Base-by-base conservation (phyloP, 306 rosid genomes). In the Ziziphus jujuba region DNA sequence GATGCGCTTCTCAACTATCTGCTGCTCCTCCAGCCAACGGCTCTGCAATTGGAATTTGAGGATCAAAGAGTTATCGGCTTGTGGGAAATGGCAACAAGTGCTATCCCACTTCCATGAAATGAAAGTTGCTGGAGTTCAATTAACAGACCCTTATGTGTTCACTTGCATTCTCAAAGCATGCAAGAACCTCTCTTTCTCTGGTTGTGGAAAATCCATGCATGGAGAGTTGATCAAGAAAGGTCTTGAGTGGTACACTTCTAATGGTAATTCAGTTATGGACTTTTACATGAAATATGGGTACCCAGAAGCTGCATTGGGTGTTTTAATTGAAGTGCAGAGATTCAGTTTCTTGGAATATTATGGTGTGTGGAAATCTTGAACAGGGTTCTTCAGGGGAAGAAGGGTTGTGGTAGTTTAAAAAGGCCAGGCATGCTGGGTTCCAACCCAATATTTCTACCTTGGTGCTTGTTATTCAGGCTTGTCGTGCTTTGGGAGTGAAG, bases 381-480 rank as follows among this genome's bases (percentile, higher is more conserved):
- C 59, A 60, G 56, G 81, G 83, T 21, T 47, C 35, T 59, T 55
- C 54, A 22, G 31, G 17, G 33, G 33, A 28, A 44, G 71, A 61
- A 48, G 88, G 88, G 44, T 50, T 77, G 23, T 55, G 24, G 66
- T 74, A 85, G 82, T 84, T 84, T 56, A 45, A 23, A 36, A 61
- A 50, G 62, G 81, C 75, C 4, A 74, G 74, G 71, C 25, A 17
- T 67, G 50, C 43, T 14, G 56, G 78, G 53, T 84, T 80, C 64
- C 60, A 62, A 38, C 85, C 88, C 13, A 84, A 77, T 62, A 72
- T 48, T 59, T 77, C 85, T 28, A 74, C 81, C 28, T 44, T 84
- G 79, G 83, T 84, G 61, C 82, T 74, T 71, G 81, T 75, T 6
- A 59, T 80, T 56, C 84, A 72, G 54, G 85, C 85, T 0, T 80